These are phyloP conservation scores for Aspergillus fructus DNA, from an alignment of 2,329 filamentous ascomycete genomes.

Conservation along the genomic window DNA sequence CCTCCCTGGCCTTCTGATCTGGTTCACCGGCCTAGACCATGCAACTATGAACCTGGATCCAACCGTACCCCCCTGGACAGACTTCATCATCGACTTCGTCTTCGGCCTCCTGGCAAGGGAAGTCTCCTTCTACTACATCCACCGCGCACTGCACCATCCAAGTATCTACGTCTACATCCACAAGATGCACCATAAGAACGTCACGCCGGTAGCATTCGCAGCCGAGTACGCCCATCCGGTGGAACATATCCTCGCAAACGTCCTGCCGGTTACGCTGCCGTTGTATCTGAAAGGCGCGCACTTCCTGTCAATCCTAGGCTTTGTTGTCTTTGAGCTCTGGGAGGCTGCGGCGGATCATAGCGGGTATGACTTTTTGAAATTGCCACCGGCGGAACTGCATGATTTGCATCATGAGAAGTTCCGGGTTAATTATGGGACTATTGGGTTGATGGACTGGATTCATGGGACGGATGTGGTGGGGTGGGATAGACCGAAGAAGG, in stretches of 20 bases:
- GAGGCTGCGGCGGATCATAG: slow-evolving; percentile 58
- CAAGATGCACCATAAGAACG: slow-evolving; percentile 58
- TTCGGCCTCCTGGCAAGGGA: slow-evolving; percentile 49
- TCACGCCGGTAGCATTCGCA: slow-evolving; percentile 55
- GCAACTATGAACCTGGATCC: slow-evolving; percentile 15
- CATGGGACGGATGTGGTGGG: slow-evolving; percentile 47
- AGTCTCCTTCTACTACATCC: slow-evolving; percentile 56
- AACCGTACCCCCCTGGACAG: background rate
- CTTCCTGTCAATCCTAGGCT: slow-evolving; percentile 54
- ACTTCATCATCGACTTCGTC: slow-evolving; percentile 41
- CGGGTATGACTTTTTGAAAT: slow-evolving; percentile 56
- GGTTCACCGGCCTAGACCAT: slow-evolving; percentile 6
- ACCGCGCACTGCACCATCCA: slow-evolving; percentile 54
- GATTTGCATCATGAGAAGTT: slow-evolving; percentile 60
- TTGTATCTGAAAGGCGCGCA: slow-evolving; percentile 49
- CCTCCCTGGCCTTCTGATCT: slow-evolving; percentile 31
- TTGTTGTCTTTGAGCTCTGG: slow-evolving; percentile 49
- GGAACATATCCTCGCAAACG: slow-evolving; percentile 58
- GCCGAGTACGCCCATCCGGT: slow-evolving; percentile 58
- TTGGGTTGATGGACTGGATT: slow-evolving; percentile 56
- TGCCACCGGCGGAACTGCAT: slow-evolving; percentile 47
- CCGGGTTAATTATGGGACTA: slow-evolving; percentile 53
- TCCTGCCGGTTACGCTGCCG: slow-evolving; percentile 53
- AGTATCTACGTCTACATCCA: slow-evolving; percentile 53
- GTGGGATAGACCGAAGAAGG: slow-evolving; percentile 3